These are phyloP conservation scores for Solanum ossicruentum DNA, from an alignment of 257 asterid genomes.

Conservation along the genomic window DNA sequence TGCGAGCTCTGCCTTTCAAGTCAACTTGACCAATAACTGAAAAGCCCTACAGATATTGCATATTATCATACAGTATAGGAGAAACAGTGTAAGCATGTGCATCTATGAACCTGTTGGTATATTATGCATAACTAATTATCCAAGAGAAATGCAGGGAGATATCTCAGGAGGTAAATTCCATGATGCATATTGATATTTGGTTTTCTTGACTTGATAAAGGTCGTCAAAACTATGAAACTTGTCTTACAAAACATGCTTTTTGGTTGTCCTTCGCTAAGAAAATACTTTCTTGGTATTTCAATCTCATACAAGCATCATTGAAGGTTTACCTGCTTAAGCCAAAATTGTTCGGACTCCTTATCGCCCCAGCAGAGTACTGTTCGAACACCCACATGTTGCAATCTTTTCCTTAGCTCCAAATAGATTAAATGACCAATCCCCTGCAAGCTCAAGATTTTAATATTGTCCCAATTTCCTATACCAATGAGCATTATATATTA, in stretches of 20 bases:
- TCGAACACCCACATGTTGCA: slow-evolving; percentile 59
- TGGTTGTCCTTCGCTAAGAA: neutral
- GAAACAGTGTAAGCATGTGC: neutral
- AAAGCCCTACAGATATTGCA: slow-evolving; percentile 46
- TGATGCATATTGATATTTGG: neutral
- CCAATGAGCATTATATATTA: neutral
- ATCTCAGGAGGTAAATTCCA: neutral
- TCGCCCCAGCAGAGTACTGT: slow-evolving; percentile 79
- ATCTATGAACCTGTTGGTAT: neutral
- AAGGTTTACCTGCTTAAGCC: slow-evolving; percentile 65
- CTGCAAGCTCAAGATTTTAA: slow-evolving; percentile 24
- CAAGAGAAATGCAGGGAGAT: neutral
- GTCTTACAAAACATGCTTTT: neutral
- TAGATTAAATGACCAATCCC: slow-evolving; percentile 63
- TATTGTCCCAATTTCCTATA: neutral
- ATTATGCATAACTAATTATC: neutral
- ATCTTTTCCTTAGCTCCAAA: slow-evolving; percentile 57
- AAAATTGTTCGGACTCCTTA: slow-evolving; percentile 84
- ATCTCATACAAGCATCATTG: neutral
- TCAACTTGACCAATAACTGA: slow-evolving; percentile 68
- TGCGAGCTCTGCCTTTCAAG: slow-evolving; percentile 56
- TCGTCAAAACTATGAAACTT: neutral
- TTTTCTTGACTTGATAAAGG: neutral
- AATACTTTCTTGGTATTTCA: neutral
- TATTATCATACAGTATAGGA: neutral